A percentile compares a stretch with the other conserved stretches of the same genome.
Evolutionary conservation across 495 filamentous ascomycete genomes (phyloP).

Genomic region (Neurospora sp.): DNA sequence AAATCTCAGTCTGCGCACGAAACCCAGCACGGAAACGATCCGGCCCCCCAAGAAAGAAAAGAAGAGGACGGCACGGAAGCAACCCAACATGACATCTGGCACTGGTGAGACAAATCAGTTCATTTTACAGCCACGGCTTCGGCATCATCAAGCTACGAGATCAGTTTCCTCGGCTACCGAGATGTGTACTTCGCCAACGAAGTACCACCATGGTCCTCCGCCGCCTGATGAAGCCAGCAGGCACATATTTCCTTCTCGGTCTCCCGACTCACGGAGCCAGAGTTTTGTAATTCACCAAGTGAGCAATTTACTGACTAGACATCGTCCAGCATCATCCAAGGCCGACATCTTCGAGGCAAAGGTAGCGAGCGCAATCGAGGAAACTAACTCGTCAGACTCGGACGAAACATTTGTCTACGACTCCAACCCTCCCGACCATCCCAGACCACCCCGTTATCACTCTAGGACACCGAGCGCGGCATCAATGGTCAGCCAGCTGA

Average conservation of each 20-base stretch:
- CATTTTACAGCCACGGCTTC: slow-evolving; percentile 11
- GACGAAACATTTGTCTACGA: slow-evolving; percentile 99
- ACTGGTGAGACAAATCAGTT: slow-evolving; percentile 51
- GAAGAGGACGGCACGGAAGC: slow-evolving; percentile 65
- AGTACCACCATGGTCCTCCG: slow-evolving; percentile 31
- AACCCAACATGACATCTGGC: slow-evolving; percentile 57
- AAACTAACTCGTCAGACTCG: slow-evolving; percentile 82
- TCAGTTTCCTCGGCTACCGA: slow-evolving; percentile 24
- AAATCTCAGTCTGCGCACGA: slow-evolving; percentile 69
- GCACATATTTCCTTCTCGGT: slow-evolving; percentile 6
- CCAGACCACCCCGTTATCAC: slow-evolving; percentile 74
- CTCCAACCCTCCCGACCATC: slow-evolving; percentile 87
- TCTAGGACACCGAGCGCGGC: slow-evolving; percentile 92
- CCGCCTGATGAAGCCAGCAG: slow-evolving; percentile 14
- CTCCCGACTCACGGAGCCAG: slow-evolving; percentile 5
- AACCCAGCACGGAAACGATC: slow-evolving; percentile 87
- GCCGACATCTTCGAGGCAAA: slow-evolving; percentile 97
- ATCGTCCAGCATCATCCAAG: slow-evolving; percentile 71
- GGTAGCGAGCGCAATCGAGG: slow-evolving; percentile 87
- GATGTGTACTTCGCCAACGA: slow-evolving; percentile 20
- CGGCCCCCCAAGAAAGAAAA: slow-evolving; percentile 87
- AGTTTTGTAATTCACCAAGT: slow-evolving; percentile 27
- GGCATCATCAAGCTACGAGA: slow-evolving; percentile 28
- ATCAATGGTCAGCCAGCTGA: slow-evolving; percentile 74
- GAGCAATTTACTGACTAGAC: slow-evolving; percentile 43